phyloP scores from a whole-genome alignment of 768 basidiomycete species.

The Phlebiopsis gigantea region DNA sequence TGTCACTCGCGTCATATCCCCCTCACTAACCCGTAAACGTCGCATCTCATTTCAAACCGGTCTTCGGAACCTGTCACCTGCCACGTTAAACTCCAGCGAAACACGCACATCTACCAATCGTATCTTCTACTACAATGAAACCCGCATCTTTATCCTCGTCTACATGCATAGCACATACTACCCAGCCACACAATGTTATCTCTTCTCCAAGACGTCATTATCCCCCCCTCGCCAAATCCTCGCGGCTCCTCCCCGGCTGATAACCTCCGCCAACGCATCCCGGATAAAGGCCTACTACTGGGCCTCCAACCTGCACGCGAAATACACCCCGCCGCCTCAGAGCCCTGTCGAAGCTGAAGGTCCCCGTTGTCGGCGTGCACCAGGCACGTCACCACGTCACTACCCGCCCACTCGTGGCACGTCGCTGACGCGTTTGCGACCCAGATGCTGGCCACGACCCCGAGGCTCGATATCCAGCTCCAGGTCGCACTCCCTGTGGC shows the following conservation, averaged over 20 bases:
- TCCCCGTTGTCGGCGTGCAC: background rate
- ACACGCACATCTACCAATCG: background rate
- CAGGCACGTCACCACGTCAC: background rate
- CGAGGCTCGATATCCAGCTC: background rate
- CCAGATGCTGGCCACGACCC: background rate
- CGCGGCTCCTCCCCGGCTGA: background rate
- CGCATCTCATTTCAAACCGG: background rate
- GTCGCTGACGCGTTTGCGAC: background rate
- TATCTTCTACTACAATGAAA: background rate
- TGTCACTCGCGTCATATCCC: too few relatives aligned
- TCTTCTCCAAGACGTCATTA: background rate
- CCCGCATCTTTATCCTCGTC: background rate
- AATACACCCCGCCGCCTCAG: background rate
- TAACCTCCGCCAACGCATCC: background rate
- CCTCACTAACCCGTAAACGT: background rate
- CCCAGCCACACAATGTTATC: too few relatives aligned
- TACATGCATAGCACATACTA: background rate
- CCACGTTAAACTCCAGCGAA: background rate
- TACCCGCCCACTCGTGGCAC: background rate
- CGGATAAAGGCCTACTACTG: background rate
- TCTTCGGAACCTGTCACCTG: too few relatives aligned
- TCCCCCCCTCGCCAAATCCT: background rate
- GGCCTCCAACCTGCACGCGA: background rate
- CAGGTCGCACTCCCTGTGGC: background rate
- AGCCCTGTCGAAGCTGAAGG: background rate